Evolutionary conservation across 2,329 filamentous ascomycete genomes (phyloP), one percentile per base, ranked within the genome.

Genomic region (Pseudocercospora vitis): DNA sequence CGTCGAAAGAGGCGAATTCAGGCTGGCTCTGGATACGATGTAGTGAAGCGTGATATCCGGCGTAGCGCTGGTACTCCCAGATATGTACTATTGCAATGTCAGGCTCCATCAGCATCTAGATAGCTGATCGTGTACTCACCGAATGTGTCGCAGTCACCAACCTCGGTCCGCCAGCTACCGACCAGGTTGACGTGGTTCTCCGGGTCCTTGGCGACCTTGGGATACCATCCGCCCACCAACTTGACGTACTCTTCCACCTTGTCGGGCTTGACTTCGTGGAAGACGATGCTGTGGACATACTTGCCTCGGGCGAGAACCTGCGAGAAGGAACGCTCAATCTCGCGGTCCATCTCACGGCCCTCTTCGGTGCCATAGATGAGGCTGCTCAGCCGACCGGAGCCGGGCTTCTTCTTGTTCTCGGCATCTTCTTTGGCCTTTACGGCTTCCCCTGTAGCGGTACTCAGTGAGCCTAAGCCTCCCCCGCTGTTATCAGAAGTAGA

Each of bases 61-160:
- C 82, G 75, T 97, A 99, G 66, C 91, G 87, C 74, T 97, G 91
- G 73, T 99, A 99, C 74, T 99, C 94, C 94, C 94, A 99, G 68
- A 99, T 99, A 72, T 99, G 94, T 47, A 99, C 94, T 97, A n/a
- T 23, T 14, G 55, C 16, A 31, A 16, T 32, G 59, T 48, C 47
- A 55, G n/a, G 50, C 14, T 18, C 19, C 4, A 3, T 2, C 21
- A 12, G 24, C 9, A 2, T 12, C 18, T 42, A 2, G 3, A 26
- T 24, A 6, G 3, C 19, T 5, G 18, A 12, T 3, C 21, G 3
- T 11, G 21, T 11, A 21, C 83, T 57, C 81, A 96, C 91, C 84
- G 75, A 99, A 99, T 0, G 91, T 96, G 69, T 99, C 91, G 71
- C 90, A 95, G 66, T 99, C 92, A 58, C 94, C 94, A 48, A 99